Evolutionary conservation across 2,329 filamentous ascomycete species (phyloP), one percentile per base, ranked within the genome.

Genomic region (Phyllosticta ampelicida): DNA sequence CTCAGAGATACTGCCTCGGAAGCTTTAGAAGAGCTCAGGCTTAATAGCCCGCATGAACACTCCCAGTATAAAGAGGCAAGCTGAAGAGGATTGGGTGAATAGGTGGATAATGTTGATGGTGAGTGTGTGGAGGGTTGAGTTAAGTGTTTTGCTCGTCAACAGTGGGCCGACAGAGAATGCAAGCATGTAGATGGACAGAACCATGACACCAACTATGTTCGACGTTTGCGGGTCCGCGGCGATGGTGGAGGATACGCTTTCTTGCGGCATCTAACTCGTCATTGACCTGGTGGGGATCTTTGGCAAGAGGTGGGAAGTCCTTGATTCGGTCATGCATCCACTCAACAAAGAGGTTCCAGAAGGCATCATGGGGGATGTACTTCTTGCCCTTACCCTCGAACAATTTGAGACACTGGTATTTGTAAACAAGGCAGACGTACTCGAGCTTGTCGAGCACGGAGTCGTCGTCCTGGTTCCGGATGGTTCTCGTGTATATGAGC

Each of bases 131-230:
- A n/a, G n/a, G n/a, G n/a, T n/a, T n/a, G n/a, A n/a, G n/a, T n/a
- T n/a, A n/a, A n/a, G n/a, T n/a, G n/a, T n/a, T n/a, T n/a, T n/a
- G n/a, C 79, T 19, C 0, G 53, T 23, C n/a, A 60, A 48, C 3
- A 61, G 52, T 16, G 60, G 60, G 2, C 60, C 60, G 21, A 62
- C 30, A 2, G 60, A 58, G 20, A 53, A 60, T 13, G 54, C 60
- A 8, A 62, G 52, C 23, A 62, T 57, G 29, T 60, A 62, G 18
- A 60, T 60, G 5, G 58, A 60, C 3, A 62, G 55, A 20, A 69
- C 63, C 11, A 73, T 61, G 13, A 56, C 60, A 56, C 66, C 66
- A 55, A 70, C 65, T 1, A 63, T 64, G 48, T 64, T 61, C 1
- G 62, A 61, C 18, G 72, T 71, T n/a, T 54, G n/a, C 1, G 63